These are phyloP conservation scores for Mycena amicta DNA, from an alignment of 768 basidiomycete genomes.

Conservation along the genomic window DNA sequence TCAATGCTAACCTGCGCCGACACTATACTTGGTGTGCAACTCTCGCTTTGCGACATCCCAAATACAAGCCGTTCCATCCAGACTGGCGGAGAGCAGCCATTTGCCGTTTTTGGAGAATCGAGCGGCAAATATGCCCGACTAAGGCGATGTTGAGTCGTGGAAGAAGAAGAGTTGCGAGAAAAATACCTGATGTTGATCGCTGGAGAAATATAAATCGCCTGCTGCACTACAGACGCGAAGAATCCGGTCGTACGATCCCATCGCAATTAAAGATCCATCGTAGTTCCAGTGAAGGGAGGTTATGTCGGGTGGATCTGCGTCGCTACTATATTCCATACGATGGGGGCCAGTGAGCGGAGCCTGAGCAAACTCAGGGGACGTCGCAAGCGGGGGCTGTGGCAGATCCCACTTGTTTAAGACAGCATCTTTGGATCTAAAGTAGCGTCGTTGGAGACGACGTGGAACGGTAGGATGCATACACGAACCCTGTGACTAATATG, in stretches of 20 bases:
- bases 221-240: conserved; percentile 64
- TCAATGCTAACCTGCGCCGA: conserved; percentile 59
- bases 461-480: conserved; percentile 8
- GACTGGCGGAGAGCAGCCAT: conserved; percentile 75
- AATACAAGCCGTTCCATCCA: conserved; percentile 76
- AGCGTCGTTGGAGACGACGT: conserved; percentile 11
- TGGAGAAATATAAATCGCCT: conserved; percentile 64
- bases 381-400: conserved; percentile 41
- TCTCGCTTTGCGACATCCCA: conserved; percentile 73
- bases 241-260: conserved; percentile 80
- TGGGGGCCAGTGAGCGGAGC: conserved; percentile 40
- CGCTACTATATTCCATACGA: conserved; percentile 52
- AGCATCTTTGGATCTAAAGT: conserved; percentile 72
- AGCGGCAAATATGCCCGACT: conserved; percentile 82
- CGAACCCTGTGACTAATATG: conserved; percentile 78
- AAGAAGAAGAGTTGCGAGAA: not conserved
- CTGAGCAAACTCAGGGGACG: conserved; percentile 32
- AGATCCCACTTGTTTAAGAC: conserved; percentile 74
- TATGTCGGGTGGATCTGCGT: conserved; percentile 58
- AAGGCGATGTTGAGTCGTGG: conserved; percentile 36
- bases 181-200: conserved; percentile 68
- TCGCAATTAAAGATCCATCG: conserved; percentile 72
- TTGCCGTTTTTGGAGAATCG: conserved; percentile 75
- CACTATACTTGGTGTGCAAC: conserved; percentile 63
- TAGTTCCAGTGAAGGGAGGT: conserved; percentile 79